Conservation (phyloP, 495 filamentous ascomycete species). For the Elaphomyces granulatus region DNA sequence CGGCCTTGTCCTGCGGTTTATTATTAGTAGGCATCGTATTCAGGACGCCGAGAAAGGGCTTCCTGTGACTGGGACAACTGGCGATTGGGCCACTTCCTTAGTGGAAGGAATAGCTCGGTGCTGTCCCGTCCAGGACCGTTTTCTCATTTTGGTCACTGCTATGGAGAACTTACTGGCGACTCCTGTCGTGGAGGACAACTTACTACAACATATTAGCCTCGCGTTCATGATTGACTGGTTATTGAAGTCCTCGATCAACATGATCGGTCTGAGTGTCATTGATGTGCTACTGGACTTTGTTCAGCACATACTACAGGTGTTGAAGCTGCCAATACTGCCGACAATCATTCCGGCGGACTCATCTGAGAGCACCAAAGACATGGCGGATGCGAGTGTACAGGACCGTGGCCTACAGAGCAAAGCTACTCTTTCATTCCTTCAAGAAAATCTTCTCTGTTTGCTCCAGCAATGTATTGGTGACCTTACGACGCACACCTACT, state of each 20-base stretch:
- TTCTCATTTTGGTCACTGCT: conserved; percentile 64
- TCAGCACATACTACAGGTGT: conserved; percentile 57
- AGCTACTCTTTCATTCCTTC: conserved; percentile 32
- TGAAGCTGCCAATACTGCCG: conserved; percentile 23
- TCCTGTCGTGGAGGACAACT: conserved; percentile 46
- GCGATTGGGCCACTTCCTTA: conserved; percentile 64
- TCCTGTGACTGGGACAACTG: conserved; percentile 16
- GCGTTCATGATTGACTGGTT: conserved; percentile 62
- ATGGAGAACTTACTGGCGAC: conserved; percentile 58
- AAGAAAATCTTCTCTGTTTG: conserved; percentile 43
- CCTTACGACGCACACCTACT: conserved; percentile 87
- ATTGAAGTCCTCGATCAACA: conserved; percentile 74
- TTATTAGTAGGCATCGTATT: conserved; percentile 39
- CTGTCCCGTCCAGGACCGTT: conserved; percentile 85
- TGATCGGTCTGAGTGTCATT: conserved; percentile 89
- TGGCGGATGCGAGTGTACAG: conserved; percentile 8
- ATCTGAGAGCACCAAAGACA: conserved; percentile 9
- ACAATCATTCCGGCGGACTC: conserved; percentile 4
- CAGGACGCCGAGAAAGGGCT: conserved; percentile 11
- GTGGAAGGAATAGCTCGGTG: conserved; percentile 64
- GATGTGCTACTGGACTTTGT: conserved; percentile 73
- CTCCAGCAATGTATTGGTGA: conserved; percentile 67
- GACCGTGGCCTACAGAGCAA: no score
- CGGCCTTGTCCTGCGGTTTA: conserved; percentile 52
- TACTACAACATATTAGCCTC: conserved; percentile 57